Evolutionary conservation across 2,329 filamentous ascomycete species (phyloP), one percentile per base, ranked within the genome.

Genomic region (Penicillium occitanis): DNA sequence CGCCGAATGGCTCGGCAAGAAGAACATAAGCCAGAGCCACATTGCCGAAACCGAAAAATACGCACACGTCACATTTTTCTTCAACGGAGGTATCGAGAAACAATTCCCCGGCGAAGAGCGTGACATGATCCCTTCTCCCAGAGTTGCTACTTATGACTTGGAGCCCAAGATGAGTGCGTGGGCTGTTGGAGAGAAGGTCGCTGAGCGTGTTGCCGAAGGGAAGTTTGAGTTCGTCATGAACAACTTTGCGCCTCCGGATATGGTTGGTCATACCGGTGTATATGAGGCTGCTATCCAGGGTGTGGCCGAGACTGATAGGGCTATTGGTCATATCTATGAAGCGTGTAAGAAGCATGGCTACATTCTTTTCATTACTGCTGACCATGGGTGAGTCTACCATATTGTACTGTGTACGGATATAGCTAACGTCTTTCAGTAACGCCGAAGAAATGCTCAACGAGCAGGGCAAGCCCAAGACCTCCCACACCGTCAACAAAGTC

Each of bases 41-140:
- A 87, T 98, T 72, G 95, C 95, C 66, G 95, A 99, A 86, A 99
- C 95, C 1, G 95, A 99, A 81, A 99, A 99, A 85, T 99, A 99
- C 80, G 95, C 95, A 42, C 95, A 99, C 83, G 95, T 99, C 70
- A 98, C 95, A 66, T 98, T 98, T 87, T 98, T 98, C 87, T 98
- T 98, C 89, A 99, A 99, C 83, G 95, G 95, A 66, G 95, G 95
- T 76, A 91, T 97, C 63, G 95, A 99, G 84, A 96, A 97, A 84
- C 91, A 92, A 69, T 99, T 97, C 82, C 88, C 91, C 63, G 90
- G 93, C 58, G 95, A 99, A 83, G 88, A 90, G 69, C 91, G 95
- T 71, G 95, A 99, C 75, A 91, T 97, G 84, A 93, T 99, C 55
- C 89, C 93, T 60, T 97, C 92, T 59, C 96, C 96, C 80, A 94